Conservation (phyloP, 345 rosid genomes). For the Noccaea caerulescens region DNA sequence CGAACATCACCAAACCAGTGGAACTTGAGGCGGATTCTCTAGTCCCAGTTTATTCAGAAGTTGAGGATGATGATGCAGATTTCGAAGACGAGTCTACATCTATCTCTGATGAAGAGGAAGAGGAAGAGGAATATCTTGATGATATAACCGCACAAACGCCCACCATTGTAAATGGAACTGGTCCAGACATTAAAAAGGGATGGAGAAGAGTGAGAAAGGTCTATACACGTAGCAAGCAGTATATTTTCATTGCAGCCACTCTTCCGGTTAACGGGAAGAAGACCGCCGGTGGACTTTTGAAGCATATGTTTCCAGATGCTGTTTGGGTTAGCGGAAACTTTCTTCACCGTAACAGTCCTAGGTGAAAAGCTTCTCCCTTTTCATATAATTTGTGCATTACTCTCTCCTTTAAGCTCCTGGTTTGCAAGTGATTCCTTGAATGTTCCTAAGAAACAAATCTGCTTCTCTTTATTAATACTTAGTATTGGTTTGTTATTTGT, state of each 20-base stretch:
- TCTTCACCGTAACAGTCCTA: constrained; percentile 93
- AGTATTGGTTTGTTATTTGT: not conserved
- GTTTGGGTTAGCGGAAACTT: constrained; percentile 85
- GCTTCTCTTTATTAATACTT: too few species aligned
- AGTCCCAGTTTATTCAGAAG: constrained; percentile 34
- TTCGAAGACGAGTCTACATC: constrained; percentile 35
- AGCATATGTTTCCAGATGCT: constrained; percentile 90
- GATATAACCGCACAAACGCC: constrained; percentile 39
- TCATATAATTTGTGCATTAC: constrained; percentile 5
- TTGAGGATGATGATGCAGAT: constrained; percentile 46
- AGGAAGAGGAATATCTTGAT: constrained; percentile 54
- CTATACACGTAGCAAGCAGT: constrained; percentile 87
- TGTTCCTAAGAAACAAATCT: too few species aligned
- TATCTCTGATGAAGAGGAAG: constrained; percentile 44
- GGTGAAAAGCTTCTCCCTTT: constrained; percentile 53
- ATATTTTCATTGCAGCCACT: constrained; percentile 94
- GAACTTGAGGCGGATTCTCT: constrained; percentile 44
- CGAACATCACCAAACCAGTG: constrained; percentile 40
- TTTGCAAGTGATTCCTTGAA: not conserved
- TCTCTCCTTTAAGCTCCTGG: not conserved
- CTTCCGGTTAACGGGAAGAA: constrained; percentile 92
- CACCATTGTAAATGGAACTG: constrained; percentile 34
- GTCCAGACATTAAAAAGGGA: constrained; percentile 49
- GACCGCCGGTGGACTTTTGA: constrained; percentile 90
- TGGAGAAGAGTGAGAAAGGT: constrained; percentile 83